Evolutionary conservation across 2,329 filamentous ascomycete genomes (phyloP).

Genomic region (Camptophora hylomeconis): DNA sequence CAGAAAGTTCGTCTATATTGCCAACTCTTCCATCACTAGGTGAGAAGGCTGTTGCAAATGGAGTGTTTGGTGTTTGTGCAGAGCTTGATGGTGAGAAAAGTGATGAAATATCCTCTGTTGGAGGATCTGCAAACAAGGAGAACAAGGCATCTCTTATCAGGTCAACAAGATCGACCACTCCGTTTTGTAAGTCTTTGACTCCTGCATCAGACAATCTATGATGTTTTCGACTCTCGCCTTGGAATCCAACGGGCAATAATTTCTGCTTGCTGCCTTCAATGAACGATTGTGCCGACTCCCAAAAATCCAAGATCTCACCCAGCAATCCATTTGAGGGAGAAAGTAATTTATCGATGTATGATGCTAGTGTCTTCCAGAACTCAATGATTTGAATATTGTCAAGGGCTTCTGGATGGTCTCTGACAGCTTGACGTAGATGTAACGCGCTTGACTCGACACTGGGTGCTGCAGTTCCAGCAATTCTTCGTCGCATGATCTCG

Average conservation of each 20-base stretch:
- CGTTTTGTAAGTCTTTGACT: slow-evolving; percentile 59
- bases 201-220: slow-evolving; percentile 65
- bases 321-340: slow-evolving; percentile 65
- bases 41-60: slow-evolving; percentile 41
- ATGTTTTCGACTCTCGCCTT: slow-evolving; percentile 67
- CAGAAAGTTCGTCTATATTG: slow-evolving; percentile 62
- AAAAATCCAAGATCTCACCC: slow-evolving; percentile 84
- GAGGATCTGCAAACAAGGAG: slow-evolving; percentile 74
- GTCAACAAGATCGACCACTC: slow-evolving; percentile 68
- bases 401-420: slow-evolving; percentile 54
- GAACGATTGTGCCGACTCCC: slow-evolving; percentile 83
- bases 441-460: slow-evolving; percentile 55
- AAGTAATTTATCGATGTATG: slow-evolving; percentile 60
- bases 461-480: slow-evolving; percentile 63
- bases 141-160: slow-evolving; percentile 68
- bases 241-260: slow-evolving; percentile 64
- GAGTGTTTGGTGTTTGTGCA: slow-evolving; percentile 51
- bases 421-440: slow-evolving; percentile 61
- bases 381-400: slow-evolving; percentile 73
- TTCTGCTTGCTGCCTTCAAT: slow-evolving; percentile 75
- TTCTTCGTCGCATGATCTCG: slow-evolving; percentile 70
- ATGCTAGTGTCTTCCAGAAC: slow-evolving; percentile 79
- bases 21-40: slow-evolving; percentile 57
- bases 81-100: slow-evolving; percentile 57
- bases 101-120: slow-evolving; percentile 78